Conservation (phyloP, 352 stramenopile species). For the Pythium brassicae region DNA sequence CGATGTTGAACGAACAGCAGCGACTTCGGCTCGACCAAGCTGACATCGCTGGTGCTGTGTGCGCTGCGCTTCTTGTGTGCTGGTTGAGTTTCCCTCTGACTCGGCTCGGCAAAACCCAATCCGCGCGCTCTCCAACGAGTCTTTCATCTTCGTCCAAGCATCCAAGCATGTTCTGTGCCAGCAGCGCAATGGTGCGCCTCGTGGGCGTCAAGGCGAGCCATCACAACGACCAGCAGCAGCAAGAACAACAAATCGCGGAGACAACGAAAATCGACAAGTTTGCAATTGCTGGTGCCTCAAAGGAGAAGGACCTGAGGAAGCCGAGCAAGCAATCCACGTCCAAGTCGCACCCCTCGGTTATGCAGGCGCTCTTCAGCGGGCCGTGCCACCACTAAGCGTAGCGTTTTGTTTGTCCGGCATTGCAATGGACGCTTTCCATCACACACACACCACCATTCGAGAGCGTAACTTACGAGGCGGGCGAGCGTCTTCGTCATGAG, state of each 20-base stretch:
- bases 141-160: neutral
- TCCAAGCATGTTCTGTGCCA: slow-evolving; percentile 6
- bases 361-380: slow-evolving; percentile 6
- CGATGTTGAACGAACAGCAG: neutral
- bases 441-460: no score
- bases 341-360: neutral
- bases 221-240: neutral
- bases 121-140: neutral
- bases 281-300: slow-evolving; percentile 5
- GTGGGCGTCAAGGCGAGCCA: slow-evolving; percentile 2
- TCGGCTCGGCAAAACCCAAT: neutral
- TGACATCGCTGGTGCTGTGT: no score
- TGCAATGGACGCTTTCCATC: no score
- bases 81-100: no score
- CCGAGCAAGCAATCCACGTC: neutral
- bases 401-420: no score
- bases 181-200: slow-evolving; percentile 7
- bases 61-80: no score
- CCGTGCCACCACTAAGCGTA: slow-evolving; percentile 8
- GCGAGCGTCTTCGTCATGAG: no score
- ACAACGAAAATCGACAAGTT: slow-evolving; percentile 1
- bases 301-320: slow-evolving; percentile 4
- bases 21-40: neutral
- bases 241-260: neutral
- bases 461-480: no score